Base-by-base conservation (phyloP, 2,329 filamentous ascomycete genomes). In the Alternaria sp. region DNA sequence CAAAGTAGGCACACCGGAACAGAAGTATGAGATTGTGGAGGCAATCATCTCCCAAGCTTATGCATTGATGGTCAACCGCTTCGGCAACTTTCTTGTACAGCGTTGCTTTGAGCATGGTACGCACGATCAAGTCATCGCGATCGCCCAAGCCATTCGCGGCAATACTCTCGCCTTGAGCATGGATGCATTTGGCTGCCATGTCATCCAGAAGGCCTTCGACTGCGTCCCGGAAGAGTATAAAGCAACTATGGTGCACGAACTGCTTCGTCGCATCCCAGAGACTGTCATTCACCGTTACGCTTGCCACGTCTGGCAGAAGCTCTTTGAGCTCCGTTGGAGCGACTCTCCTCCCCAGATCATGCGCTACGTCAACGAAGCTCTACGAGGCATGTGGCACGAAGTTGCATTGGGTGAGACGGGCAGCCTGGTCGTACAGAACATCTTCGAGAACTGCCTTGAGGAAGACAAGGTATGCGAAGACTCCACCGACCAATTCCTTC, bases 391-490 rank as follows among this genome's bases (percentile, higher is more conserved):
- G 93, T 99, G 96, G 96, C 94, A 98, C 76, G 95, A 99, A 76
- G 96, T 99, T 67, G 96, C 96, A 21, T 85, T 98, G 56, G 96
- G 96, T 36, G 96, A 99, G 84, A 99, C 96, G 11, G 96, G 96
- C 64, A 99, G 96, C 79, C 86, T 99, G 72, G 96, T 99, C 49
- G 96, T 99, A 52, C 96, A 99, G 81, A 99, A 99, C 80, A 99
- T 99, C 77, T 99, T 99, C 79, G 96, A 99, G 83, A 99, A 99
- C 76, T 99, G 96, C 75, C 87, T 98, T 28, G 96, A 99, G 77
- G 95, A 98, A 75, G 96, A 99, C 83, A 99, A 99, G 89, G 93
- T 95, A 84, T n/a, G n/a, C n/a, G n/a, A n/a, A n/a, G n/a, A n/a
- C n/a, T n/a, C n/a, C n/a, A n/a, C n/a, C n/a, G n/a, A n/a, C n/a